phyloP scores from a whole-genome alignment of 2,329 filamentous ascomycete species.

The Aureobasidium sp. region DNA sequence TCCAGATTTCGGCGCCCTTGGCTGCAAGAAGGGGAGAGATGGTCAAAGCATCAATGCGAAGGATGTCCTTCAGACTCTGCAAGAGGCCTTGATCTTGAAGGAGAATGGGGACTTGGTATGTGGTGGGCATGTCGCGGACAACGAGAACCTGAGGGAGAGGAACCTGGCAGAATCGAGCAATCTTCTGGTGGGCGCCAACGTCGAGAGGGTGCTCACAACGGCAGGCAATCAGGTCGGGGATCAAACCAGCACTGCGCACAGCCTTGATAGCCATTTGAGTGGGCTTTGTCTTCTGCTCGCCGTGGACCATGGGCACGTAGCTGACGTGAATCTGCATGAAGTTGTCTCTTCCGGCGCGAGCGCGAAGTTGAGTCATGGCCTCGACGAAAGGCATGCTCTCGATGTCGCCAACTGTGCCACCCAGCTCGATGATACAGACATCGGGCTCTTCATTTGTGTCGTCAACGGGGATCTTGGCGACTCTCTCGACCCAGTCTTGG shows the following conservation, averaged over 20 bases:
- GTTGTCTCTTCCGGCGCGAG: slow-evolving; percentile 65
- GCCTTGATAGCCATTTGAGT: slow-evolving; percentile 85
- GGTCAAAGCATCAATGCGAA: slow-evolving; percentile 49
- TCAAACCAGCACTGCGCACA: slow-evolving; percentile 67
- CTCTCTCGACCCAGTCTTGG: slow-evolving; percentile 84
- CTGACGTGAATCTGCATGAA: slow-evolving; percentile 86
- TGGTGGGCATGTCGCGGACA: slow-evolving; percentile 80
- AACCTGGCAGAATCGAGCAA: slow-evolving; percentile 82
- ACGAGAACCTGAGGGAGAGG: slow-evolving; percentile 76
- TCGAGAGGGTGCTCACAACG: slow-evolving; percentile 75
- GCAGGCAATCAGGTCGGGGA: slow-evolving; percentile 69
- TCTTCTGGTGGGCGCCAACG: slow-evolving; percentile 68
- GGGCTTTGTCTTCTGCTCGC: slow-evolving; percentile 93
- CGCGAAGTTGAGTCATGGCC: slow-evolving; percentile 69
- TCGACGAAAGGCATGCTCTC: slow-evolving; percentile 84
- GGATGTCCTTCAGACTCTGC: slow-evolving; percentile 52
- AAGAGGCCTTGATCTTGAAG: slow-evolving; percentile 74
- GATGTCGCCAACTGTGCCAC: slow-evolving; percentile 69
- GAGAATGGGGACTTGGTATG: slow-evolving; percentile 91
- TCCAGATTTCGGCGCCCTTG: slow-evolving; percentile 64
- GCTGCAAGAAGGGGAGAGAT: slow-evolving; percentile 46
- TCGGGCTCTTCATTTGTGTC: slow-evolving; percentile 75
- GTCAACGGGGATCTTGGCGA: slow-evolving; percentile 78
- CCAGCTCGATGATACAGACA: slow-evolving; percentile 75
- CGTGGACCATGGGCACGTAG: slow-evolving; percentile 67